Conservation (phyloP, 305 asterid species). For the Stenogyne calaminthoides region DNA sequence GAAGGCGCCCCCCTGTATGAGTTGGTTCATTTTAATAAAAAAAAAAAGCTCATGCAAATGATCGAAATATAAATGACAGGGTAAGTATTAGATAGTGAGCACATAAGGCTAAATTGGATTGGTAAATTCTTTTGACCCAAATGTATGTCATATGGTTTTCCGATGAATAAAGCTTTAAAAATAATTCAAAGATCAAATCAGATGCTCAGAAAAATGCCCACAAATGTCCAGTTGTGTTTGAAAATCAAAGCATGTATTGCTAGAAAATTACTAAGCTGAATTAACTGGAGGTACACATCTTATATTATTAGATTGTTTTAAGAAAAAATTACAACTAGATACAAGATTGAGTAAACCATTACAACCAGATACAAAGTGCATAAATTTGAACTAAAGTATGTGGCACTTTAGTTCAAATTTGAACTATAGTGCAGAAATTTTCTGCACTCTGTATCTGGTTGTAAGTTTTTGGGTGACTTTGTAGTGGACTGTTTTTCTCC, state of each 20-base stretch:
- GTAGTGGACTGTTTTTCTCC: too few species aligned
- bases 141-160: neutral
- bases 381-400: neutral
- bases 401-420: too few species aligned
- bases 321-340: too few species aligned
- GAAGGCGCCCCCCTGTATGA: slow-evolving; percentile 76
- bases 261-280: neutral
- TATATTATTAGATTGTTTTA: neutral
- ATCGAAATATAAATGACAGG: neutral
- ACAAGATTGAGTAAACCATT: too few species aligned
- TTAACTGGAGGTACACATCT: neutral
- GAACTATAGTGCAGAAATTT: too few species aligned
- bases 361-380: too few species aligned
- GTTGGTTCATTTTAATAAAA: neutral
- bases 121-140: neutral
- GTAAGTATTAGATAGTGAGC: neutral
- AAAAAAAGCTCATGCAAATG: neutral
- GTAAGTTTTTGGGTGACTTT: too few species aligned
- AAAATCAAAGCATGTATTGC: neutral
- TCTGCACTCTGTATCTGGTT: too few species aligned
- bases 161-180: slow-evolving; percentile 13
- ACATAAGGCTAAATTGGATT: neutral
- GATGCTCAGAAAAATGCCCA: neutral
- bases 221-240: neutral
- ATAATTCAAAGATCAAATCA: neutral